Percentiles rank a stretch among this genome's conserved stretches.
These are phyloP conservation scores for Penicillium glabrum DNA, from an alignment of 2,329 filamentous ascomycete genomes.

Conservation along the genomic window DNA sequence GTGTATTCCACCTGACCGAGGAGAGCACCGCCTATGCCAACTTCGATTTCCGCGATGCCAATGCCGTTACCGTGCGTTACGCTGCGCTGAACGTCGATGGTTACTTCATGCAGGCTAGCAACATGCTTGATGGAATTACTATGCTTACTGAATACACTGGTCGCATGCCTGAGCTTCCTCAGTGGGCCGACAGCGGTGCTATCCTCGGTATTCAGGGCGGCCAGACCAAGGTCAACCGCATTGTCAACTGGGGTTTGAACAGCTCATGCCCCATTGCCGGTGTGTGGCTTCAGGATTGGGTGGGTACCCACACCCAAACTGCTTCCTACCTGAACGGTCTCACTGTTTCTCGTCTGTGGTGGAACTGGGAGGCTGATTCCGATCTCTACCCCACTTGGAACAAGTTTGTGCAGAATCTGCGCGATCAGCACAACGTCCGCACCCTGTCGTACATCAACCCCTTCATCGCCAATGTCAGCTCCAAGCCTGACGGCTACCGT, in stretches of 20 bases:
- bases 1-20: slow-evolving; percentile 29
- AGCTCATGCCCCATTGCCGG: slow-evolving; percentile 33
- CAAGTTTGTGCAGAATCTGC: slow-evolving; percentile 35
- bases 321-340: slow-evolving; percentile 30
- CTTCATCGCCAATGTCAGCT: slow-evolving; percentile 37
- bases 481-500: slow-evolving; percentile 31
- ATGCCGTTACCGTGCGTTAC: slow-evolving; percentile 22
- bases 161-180: slow-evolving; percentile 33
- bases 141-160: slow-evolving; percentile 36
- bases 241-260: slow-evolving; percentile 32
- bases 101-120: slow-evolving; percentile 23
- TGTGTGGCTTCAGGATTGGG: slow-evolving; percentile 41
- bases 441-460: slow-evolving; percentile 34
- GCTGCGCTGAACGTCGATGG: slow-evolving; percentile 14
- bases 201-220: slow-evolving; percentile 40
- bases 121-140: slow-evolving; percentile 33
- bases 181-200: slow-evolving; percentile 29
- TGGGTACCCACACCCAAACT: slow-evolving; percentile 34
- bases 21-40: slow-evolving; percentile 33
- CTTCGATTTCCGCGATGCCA: slow-evolving; percentile 29
- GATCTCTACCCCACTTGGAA: slow-evolving; percentile 36
- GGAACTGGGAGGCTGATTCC: slow-evolving; percentile 41
- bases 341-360: slow-evolving; percentile 39
- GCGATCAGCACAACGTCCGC: slow-evolving; percentile 32
- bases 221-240: slow-evolving; percentile 34